These are phyloP conservation scores for Gossypium rotundifolium DNA, from an alignment of 345 rosid species.

Conservation along the genomic window DNA sequence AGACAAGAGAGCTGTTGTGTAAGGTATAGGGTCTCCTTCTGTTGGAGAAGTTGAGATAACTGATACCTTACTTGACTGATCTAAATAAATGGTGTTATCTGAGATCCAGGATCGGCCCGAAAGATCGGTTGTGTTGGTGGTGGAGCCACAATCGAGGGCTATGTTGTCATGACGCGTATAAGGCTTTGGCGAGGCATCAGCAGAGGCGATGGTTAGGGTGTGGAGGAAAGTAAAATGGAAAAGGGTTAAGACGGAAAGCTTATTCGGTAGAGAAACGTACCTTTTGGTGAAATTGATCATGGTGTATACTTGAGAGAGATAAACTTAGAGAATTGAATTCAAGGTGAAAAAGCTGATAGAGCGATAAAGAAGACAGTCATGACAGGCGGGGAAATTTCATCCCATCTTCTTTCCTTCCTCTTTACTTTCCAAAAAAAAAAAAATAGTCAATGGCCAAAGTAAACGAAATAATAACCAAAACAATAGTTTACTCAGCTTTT, in stretches of 20 bases:
- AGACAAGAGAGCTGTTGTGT: neutral
- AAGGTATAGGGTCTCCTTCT: neutral
- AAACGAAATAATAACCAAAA: too few species aligned
- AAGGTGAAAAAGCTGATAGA: neutral
- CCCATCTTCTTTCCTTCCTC: neutral
- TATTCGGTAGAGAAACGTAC: neutral
- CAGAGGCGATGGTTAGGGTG: neutral
- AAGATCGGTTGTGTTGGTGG: neutral
- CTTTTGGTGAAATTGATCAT: neutral
- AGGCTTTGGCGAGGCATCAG: neutral
- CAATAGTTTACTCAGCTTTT: too few species aligned
- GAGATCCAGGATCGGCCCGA: neutral
- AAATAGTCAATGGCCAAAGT: neutral
- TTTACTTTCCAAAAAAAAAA: neutral
- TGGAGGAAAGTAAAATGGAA: neutral
- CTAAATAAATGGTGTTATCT: neutral
- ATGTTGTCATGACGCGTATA: slow-evolving; percentile 4
- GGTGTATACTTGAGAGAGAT: neutral
- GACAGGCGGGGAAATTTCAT: neutral
- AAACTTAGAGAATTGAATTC: neutral
- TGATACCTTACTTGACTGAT: neutral
- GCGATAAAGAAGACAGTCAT: neutral
- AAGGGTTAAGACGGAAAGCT: neutral
- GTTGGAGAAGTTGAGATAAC: neutral
- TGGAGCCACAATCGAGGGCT: slow-evolving; percentile 7